Conservation (phyloP, 176 grass and related monocot species). For the Miscanthus lutarioriparius region DNA sequence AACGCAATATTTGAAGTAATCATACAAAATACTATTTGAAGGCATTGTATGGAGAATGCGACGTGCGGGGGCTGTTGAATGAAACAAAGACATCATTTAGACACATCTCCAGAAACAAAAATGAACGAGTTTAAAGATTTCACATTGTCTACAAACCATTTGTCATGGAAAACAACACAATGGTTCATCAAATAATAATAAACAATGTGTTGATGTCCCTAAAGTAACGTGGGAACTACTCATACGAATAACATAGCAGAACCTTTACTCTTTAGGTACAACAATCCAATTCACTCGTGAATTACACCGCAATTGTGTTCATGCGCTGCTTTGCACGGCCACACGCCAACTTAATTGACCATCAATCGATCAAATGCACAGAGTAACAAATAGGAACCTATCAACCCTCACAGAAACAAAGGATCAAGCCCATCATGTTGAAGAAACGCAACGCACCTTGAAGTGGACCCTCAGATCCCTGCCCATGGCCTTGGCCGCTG, state of each 20-base stretch:
- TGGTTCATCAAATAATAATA: background rate
- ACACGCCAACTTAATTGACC: background rate
- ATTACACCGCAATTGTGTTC: background rate
- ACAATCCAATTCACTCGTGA: too few species aligned
- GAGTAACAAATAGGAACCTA: background rate
- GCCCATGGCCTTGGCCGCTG: constrained; percentile 86
- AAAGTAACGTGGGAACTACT: constrained; percentile 30
- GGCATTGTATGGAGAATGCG: background rate
- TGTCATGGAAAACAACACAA: background rate
- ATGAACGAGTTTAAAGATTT: background rate
- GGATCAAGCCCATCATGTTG: background rate
- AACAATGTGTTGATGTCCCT: constrained; percentile 29
- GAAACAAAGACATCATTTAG: background rate
- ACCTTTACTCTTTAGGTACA: too few species aligned
- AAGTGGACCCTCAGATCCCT: constrained; percentile 88
- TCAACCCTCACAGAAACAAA: background rate
- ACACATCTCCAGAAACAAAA: background rate
- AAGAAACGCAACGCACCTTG: constrained; percentile 55
- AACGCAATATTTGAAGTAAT: background rate
- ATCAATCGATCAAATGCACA: background rate
- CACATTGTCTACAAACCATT: constrained; percentile 2
- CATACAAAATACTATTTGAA: background rate
- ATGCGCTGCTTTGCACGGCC: background rate
- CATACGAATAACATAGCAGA: background rate
- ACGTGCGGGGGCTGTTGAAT: background rate